Percentiles rank a stretch among this genome's conserved stretches.
These are phyloP conservation scores for Vitis hybrid DNA, from an alignment of 177 flowering plant species.

Conservation along the genomic window DNA sequence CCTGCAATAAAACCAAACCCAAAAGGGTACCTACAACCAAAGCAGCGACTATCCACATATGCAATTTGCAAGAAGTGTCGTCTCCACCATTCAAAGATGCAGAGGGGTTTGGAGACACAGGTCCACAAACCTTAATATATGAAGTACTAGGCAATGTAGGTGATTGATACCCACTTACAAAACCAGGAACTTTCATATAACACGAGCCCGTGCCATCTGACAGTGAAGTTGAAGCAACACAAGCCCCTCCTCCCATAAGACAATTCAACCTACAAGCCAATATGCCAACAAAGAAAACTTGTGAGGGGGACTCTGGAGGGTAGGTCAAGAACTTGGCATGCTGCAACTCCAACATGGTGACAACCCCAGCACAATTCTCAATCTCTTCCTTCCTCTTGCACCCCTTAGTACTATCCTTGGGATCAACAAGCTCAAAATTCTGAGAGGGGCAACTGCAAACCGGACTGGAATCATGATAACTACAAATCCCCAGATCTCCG, in stretches of 20 bases:
- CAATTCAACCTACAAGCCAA: constrained; percentile 60
- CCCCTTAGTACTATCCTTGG: constrained; percentile 56
- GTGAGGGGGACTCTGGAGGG: constrained; percentile 40
- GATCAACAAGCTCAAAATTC: constrained; percentile 66
- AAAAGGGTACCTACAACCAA: constrained; percentile 44
- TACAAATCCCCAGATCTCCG: constrained; percentile 81
- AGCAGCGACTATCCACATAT: constrained; percentile 43
- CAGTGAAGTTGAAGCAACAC: constrained; percentile 61
- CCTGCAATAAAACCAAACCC: constrained; percentile 39
- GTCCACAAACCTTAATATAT: constrained; percentile 67
- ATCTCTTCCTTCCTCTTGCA: constrained; percentile 70
- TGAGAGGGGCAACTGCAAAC: constrained; percentile 69
- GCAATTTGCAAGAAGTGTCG: constrained; percentile 22
- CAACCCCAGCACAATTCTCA: constrained; percentile 42
- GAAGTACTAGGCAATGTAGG: constrained; percentile 68
- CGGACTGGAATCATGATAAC: constrained; percentile 58
- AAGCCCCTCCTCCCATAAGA: constrained; percentile 41
- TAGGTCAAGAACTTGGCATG: constrained; percentile 60
- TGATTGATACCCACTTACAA: constrained; percentile 63
- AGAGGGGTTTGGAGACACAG: constrained; percentile 42
- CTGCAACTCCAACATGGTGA: constrained; percentile 49
- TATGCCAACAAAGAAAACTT: constrained; percentile 36
- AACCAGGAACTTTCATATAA: constrained; percentile 44
- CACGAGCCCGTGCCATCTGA: constrained; percentile 72
- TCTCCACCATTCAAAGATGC: neutral